Evolutionary conservation across 1,139 yeast genomes (phyloP), one percentile per base, ranked within the genome.

Genomic region (Scheffersomyces parashehatae): DNA sequence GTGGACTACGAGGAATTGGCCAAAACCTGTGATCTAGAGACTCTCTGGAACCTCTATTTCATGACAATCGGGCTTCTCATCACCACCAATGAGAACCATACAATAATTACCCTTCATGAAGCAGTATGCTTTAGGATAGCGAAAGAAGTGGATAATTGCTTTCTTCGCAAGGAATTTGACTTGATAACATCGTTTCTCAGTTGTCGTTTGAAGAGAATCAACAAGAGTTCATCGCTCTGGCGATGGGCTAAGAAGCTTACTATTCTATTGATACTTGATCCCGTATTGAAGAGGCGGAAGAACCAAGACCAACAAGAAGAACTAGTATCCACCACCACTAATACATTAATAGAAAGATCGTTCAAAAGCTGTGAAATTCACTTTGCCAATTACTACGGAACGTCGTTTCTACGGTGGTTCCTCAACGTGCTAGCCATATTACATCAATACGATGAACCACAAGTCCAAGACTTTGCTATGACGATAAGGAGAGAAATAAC

Each of bases 171-270:
- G 2, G 76, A 73, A 37, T 55, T 69, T 31, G 69, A 68, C 26
- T 46, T 67, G 3, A 45, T 72, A 9, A 55, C 68, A 2, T 53
- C 73, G 2, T 62, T 65, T 37, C 51, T 69, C 16, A 59, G 66
- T 24, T 66, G 77, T 43, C 53, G 68, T 15, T 47, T 74, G 38
- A 59, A 61, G 40, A 54, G 72, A 41, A 66, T 74, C 46, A 74
- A 74, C 50, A 74, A 74, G 53, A 73, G 76, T 53, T 62, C 76
- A 4, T 57, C 70, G 13, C 56, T 74, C n/a, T 74, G 77, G 77
- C 51, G 51, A 29, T 59, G 64, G 56, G 49, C 70, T 39, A 67
- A 67, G 44, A 67, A 69, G 47, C 46, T 70, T 34, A 44, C 59
- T 3, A 47, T 65, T 3, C 31, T 56, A 8, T 37, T 56, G n/a